These are phyloP conservation scores for Alternaria triticina DNA, from an alignment of 2,329 filamentous ascomycete genomes.

Conservation along the genomic window DNA sequence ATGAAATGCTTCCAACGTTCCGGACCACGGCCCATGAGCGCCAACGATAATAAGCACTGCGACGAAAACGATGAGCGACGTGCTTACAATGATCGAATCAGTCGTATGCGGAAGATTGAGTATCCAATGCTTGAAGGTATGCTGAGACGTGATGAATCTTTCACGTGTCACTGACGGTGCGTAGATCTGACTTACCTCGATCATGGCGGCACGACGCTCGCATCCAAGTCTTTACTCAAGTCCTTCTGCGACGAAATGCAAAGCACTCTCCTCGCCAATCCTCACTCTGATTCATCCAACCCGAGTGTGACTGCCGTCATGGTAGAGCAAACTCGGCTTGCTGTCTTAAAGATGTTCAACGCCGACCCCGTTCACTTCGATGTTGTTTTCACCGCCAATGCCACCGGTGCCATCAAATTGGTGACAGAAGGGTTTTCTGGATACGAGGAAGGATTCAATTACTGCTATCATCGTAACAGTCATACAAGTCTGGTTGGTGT, in stretches of 20 bases:
- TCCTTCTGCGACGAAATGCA: conserved; percentile 63
- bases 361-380: conserved; percentile 83
- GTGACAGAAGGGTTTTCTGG: conserved; percentile 78
- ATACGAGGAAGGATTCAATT: conserved; percentile 70
- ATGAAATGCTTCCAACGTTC: conserved; percentile 4
- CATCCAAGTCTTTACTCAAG: conserved; percentile 62
- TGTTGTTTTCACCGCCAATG: conserved; percentile 90
- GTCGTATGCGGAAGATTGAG: conserved; percentile 22
- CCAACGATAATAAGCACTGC: not conserved
- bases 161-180: not conserved
- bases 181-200: conserved; percentile 50
- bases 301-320: conserved; percentile 64
- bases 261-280: conserved; percentile 69
- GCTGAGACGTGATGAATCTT: not conserved
- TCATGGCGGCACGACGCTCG: conserved; percentile 58
- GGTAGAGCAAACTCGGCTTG: conserved; percentile 55
- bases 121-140: conserved; percentile 38
- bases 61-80: conserved; percentile 1
- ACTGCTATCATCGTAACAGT: conserved; percentile 79
- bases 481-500: conserved; percentile 88
- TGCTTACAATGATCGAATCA: conserved; percentile 19
- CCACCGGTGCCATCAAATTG: conserved; percentile 87
- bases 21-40: not conserved
- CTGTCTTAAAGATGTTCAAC: conserved; percentile 73
- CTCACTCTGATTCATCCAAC: conserved; percentile 68